phyloP scores from a whole-genome alignment of 192 early-diverging fungal species.

The Glomus cerebriforme region DNA sequence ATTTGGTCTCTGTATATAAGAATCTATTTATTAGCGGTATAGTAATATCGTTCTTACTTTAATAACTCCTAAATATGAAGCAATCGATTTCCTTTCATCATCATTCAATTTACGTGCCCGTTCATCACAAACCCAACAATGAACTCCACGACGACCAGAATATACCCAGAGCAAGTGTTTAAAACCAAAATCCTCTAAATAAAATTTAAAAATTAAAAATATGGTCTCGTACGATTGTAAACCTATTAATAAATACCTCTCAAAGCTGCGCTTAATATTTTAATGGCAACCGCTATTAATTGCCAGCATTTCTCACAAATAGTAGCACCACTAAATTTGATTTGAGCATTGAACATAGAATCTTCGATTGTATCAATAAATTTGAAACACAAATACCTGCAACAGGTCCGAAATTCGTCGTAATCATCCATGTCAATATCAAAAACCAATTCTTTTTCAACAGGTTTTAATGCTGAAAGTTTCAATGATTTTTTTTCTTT shows the following conservation, averaged over 20 bases:
- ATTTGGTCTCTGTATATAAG: not conserved
- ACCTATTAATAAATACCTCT: constrained; percentile 41
- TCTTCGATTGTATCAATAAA: not conserved
- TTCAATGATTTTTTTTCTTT: constrained; percentile 78
- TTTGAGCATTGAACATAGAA: not conserved
- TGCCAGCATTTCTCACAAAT: constrained; percentile 92
- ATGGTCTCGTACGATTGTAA: not conserved
- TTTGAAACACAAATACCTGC: constrained; percentile 42
- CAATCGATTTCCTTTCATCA: constrained; percentile 79
- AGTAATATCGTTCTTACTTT: constrained; percentile 40
- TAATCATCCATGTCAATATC: constrained; percentile 99
- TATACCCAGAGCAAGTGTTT: constrained; percentile 93
- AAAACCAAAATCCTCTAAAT: constrained; percentile 92
- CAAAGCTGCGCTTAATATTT: constrained; percentile 77
- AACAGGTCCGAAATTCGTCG: constrained; percentile 95
- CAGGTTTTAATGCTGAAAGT: constrained; percentile 72
- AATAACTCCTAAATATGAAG: constrained; percentile 79
- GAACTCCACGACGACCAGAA: constrained; percentile 94
- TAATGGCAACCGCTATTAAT: constrained; percentile 90
- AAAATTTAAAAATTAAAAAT: not conserved
- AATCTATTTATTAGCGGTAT: not conserved
- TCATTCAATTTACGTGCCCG: constrained; percentile 77
- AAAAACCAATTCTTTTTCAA: constrained; percentile 91
- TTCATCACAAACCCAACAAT: constrained; percentile 97
- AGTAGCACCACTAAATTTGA: constrained; percentile 62